A percentile compares a stretch with the other conserved stretches of the same genome.
Conservation (phyloP, 1,139 yeast genomes). For the Entelexis sorbosivorans region DNA sequence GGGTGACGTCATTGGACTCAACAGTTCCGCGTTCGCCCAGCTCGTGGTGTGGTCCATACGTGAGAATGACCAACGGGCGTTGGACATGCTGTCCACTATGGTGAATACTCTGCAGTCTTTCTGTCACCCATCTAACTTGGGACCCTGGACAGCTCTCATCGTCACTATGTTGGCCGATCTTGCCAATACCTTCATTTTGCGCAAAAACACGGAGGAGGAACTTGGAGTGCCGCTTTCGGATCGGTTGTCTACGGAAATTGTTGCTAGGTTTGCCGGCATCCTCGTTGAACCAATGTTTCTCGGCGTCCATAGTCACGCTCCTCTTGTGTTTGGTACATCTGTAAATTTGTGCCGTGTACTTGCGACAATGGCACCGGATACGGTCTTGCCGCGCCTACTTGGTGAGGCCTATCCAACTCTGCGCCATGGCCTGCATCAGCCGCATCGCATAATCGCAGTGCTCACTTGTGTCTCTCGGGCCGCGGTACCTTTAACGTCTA, state of each 20-base stretch:
- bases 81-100: slow-evolving; percentile 42
- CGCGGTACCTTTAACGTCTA: slow-evolving; percentile 54
- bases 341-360: slow-evolving; percentile 52
- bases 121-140: slow-evolving; percentile 83
- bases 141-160: slow-evolving; percentile 70
- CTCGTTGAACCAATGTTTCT: slow-evolving; percentile 49
- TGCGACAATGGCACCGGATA: slow-evolving; percentile 51
- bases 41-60: slow-evolving; percentile 52
- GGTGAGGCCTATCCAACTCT: slow-evolving; percentile 76
- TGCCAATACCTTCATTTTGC: slow-evolving; percentile 28
- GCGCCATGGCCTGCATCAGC: slow-evolving; percentile 55
- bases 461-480: slow-evolving; percentile 56
- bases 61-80: slow-evolving; percentile 31
- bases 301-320: slow-evolving; percentile 71
- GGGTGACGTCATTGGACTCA: slow-evolving; percentile 10
- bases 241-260: slow-evolving; percentile 39
- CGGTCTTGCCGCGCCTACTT: slow-evolving; percentile 53
- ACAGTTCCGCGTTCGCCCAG: slow-evolving; percentile 37
- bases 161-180: slow-evolving; percentile 46
- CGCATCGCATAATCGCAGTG: slow-evolving; percentile 71
- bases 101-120: slow-evolving; percentile 69
- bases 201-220: slow-evolving; percentile 31
- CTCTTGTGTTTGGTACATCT: slow-evolving; percentile 48
- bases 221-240: slow-evolving; percentile 33
- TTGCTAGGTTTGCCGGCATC: slow-evolving; percentile 44